These are phyloP conservation scores for Ceratocystis cacaofunesta DNA, from an alignment of 2,329 filamentous ascomycete species.

Conservation along the genomic window DNA sequence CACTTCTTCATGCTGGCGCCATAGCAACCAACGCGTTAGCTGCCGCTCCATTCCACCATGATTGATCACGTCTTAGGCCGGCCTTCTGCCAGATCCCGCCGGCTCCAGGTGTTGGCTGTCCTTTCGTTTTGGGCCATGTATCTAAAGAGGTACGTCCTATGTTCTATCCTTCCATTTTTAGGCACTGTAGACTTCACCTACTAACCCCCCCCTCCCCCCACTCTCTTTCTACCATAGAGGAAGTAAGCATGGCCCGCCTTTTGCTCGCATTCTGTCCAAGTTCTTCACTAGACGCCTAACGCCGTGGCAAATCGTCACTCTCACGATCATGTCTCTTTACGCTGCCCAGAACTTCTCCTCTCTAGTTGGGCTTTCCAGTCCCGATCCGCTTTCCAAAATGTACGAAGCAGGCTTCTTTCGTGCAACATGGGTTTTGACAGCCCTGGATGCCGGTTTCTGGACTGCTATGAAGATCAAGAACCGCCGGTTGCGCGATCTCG, in stretches of 20 bases:
- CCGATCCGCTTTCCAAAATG: constrained; percentile 85
- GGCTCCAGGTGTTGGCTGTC: constrained; percentile 82
- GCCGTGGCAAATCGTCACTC: constrained; percentile 74
- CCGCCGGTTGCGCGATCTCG: constrained; percentile 68
- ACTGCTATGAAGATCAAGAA: constrained; percentile 80
- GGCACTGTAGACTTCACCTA: neutral
- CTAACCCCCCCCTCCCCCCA: neutral
- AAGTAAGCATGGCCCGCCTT: constrained; percentile 73
- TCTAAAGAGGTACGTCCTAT: constrained; percentile 47
- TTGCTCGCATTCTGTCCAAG: constrained; percentile 54
- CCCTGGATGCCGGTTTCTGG: constrained; percentile 93
- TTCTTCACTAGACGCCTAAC: constrained; percentile 58
- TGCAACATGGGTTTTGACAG: constrained; percentile 92
- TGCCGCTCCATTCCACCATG: constrained; percentile 27
- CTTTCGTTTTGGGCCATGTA: constrained; percentile 85
- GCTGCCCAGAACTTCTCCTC: constrained; percentile 86
- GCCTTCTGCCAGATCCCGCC: constrained; percentile 79
- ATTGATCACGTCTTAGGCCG: constrained; percentile 84
- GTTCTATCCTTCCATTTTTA: neutral
- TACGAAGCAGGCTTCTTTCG: constrained; percentile 88
- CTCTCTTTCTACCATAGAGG: constrained; percentile 39
- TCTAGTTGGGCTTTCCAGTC: constrained; percentile 75
- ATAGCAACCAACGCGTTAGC: neutral
- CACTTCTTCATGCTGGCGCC: neutral
- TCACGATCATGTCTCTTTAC: constrained; percentile 85